Evolutionary conservation across 768 basidiomycete species (phyloP), one percentile per base, ranked within the genome.

Genomic region (Boletus speciosus): DNA sequence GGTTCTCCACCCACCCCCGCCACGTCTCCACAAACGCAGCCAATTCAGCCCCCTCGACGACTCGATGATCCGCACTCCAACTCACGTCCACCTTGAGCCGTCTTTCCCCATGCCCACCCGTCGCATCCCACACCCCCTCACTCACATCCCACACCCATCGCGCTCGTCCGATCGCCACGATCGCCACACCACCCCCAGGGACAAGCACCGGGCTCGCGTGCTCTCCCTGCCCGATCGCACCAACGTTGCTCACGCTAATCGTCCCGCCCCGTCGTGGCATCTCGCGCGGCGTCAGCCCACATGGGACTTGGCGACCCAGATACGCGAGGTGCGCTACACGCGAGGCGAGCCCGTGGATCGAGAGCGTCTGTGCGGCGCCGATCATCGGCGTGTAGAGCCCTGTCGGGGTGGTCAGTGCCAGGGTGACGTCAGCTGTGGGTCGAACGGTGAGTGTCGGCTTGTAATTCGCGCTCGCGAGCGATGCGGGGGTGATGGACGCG

Each of bases 1-100:
- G 93, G 2, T 72, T 66, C 72, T 93, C 91, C 15, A 93, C 87
- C 76, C 83, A 90, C 15, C 71, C 74, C 56, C 91, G 81, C 92
- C 92, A 95, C 40, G 78, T 75, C 73, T 93, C 90, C 56, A 92
- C 87, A 67, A 95, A 92, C 58, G 88, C 90, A 49, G 88, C 90
- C 57, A 95, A 66, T 72, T 95, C 92, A 1, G 91, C 92, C 5
- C 92, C 92, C 66, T 95, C 92, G 10, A 93, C 83, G 7, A 95
- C 83, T 15, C 92, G 74, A 70, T 95, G 93, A 61, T 95, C 92
- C 45, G 87, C 92, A 56, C 83, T 84, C 89, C 92, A 94, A 58
- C 86, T 89, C 5, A 92, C 74, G 10, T 80, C 80, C 37, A 86
- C 66, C 71, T 80, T 80, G 37, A 87, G 67, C 60, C 84, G 74